Evolutionary conservation across 2,329 filamentous ascomycete genomes (phyloP).

Genomic region (Achaetomium macrosporum): DNA sequence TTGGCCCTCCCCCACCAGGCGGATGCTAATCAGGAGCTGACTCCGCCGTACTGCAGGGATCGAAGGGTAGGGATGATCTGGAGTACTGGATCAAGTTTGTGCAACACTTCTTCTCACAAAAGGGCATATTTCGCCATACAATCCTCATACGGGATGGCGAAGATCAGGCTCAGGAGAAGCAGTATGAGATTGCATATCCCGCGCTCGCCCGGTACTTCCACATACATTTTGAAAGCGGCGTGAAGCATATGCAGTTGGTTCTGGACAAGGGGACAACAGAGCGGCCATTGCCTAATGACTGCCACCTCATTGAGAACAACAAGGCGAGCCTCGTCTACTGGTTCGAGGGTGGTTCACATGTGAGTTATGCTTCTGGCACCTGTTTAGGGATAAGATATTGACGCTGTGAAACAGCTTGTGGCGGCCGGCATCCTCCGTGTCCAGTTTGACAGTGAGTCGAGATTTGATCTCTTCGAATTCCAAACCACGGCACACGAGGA

Average conservation of each 20-base stretch:
- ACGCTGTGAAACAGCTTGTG: conserved; percentile 54
- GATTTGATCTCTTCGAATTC: conserved; percentile 82
- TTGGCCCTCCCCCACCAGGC: conserved; percentile 11
- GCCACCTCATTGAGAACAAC: conserved; percentile 67
- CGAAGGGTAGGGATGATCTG: conserved; percentile 61
- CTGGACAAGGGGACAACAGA: conserved; percentile 62
- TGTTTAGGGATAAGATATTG: conserved; percentile 18
- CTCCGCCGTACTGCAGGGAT: conserved; percentile 36
- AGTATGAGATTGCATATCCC: conserved; percentile 78
- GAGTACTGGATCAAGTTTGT: conserved; percentile 77
- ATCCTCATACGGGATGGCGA: conserved; percentile 53
- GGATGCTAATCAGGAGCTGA: conserved; percentile 1
- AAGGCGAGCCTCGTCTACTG: conserved; percentile 82
- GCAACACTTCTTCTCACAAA: conserved; percentile 69
- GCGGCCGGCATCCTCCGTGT: conserved; percentile 71
- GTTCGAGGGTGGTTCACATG: conserved; percentile 78
- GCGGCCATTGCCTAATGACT: conserved; percentile 53
- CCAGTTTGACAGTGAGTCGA: conserved; percentile 71
- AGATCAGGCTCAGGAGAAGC: conserved; percentile 58
- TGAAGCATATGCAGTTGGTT: conserved; percentile 79
- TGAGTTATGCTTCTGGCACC: conserved; percentile 39
- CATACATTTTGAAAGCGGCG: conserved; percentile 80
- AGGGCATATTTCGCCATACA: conserved; percentile 70
- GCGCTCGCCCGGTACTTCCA: conserved; percentile 84
- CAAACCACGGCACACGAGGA: conserved; percentile 72